Evolutionary conservation across 345 rosid species (phyloP).

Genomic region (Hibiscus mutabilis): DNA sequence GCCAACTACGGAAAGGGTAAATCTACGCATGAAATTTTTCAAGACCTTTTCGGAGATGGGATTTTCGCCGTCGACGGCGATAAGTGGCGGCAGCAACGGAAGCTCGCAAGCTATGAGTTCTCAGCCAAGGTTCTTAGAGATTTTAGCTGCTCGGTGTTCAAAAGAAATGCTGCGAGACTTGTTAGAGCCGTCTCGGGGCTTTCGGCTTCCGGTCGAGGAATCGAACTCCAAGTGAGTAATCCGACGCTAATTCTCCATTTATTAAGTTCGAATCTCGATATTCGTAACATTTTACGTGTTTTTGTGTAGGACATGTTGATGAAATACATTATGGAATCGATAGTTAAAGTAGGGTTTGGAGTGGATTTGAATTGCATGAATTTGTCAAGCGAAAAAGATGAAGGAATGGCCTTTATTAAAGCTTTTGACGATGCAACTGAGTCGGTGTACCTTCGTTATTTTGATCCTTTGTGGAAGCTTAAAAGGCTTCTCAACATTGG

Average conservation of each 20-base stretch:
- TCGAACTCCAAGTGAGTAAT: slow-evolving; percentile 61
- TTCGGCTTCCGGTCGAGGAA: slow-evolving; percentile 24
- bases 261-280: too few species aligned
- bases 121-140: slow-evolving; percentile 61
- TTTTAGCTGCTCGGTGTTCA: slow-evolving; percentile 59
- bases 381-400: slow-evolving; percentile 34
- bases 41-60: slow-evolving; percentile 63
- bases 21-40: slow-evolving; percentile 16
- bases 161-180: slow-evolving; percentile 49
- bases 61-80: slow-evolving; percentile 71
- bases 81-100: slow-evolving; percentile 79
- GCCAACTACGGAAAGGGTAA: slow-evolving; percentile 46
- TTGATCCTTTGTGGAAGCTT: slow-evolving; percentile 67
- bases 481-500: slow-evolving; percentile 44
- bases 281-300: neutral
- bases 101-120: slow-evolving; percentile 70
- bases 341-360: neutral
- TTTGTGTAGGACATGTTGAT: neutral
- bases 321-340: neutral
- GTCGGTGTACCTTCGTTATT: slow-evolving; percentile 37
- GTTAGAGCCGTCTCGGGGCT: slow-evolving; percentile 24
- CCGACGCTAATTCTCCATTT: neutral
- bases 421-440: slow-evolving; percentile 71
- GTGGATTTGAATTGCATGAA: slow-evolving; percentile 33
- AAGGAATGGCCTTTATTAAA: slow-evolving; percentile 41